phyloP scores from a whole-genome alignment of 345 rosid species.

The Eucalyptus erythrocorys region DNA sequence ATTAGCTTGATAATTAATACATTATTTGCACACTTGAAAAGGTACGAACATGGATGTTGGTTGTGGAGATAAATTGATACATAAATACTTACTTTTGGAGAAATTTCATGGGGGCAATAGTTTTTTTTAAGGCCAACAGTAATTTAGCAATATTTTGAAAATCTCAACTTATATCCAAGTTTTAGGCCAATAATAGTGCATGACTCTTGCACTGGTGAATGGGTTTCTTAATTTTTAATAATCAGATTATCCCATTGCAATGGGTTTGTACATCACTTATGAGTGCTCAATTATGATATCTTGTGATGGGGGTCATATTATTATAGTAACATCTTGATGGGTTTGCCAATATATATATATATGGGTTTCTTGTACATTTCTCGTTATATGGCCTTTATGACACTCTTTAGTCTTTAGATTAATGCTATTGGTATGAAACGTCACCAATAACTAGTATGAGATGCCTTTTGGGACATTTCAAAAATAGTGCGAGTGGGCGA shows the following conservation, averaged over 20 bases:
- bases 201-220: background rate
- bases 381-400: background rate
- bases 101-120: background rate
- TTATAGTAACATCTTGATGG: background rate
- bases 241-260: background rate
- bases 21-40: background rate
- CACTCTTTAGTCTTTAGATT: background rate
- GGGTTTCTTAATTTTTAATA: background rate
- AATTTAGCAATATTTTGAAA: background rate
- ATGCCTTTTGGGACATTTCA: background rate
- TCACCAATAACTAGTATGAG: background rate
- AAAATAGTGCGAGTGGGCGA: background rate
- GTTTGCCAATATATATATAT: background rate
- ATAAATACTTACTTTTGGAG: background rate
- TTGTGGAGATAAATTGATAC: background rate
- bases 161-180: background rate
- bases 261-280: background rate
- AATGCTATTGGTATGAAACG: background rate
- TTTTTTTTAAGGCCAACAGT: background rate
- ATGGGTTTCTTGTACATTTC: background rate
- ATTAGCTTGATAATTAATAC: background rate
- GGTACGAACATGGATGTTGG: background rate
- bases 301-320: background rate
- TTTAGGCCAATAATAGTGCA: background rate
- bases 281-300: background rate